Evolutionary conservation across 192 early-diverging fungal genomes (phyloP).

Genomic region (Lobulomyces angularis): DNA sequence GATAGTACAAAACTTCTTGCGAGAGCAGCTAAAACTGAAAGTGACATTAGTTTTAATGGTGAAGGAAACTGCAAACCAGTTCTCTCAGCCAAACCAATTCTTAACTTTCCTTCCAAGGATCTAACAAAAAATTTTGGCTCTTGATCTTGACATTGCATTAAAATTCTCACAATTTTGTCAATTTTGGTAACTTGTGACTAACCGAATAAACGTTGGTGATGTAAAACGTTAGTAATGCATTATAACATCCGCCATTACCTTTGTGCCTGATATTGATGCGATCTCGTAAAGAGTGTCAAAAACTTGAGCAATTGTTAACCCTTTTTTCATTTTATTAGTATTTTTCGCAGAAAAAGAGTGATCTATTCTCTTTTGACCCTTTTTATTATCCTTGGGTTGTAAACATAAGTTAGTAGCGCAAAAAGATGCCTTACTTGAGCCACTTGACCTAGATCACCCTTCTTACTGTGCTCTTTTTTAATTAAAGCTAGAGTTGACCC

Average conservation of each 20-base stretch:
- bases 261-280: slow-evolving; percentile 61
- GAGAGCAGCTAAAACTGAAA: slow-evolving; percentile 73
- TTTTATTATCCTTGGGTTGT: background rate
- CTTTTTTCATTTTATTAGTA: slow-evolving; percentile 73
- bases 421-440: slow-evolving; percentile 44
- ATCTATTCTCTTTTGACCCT: background rate
- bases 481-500: slow-evolving; percentile 61
- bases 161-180: slow-evolving; percentile 58
- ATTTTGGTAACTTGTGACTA: slow-evolving; percentile 70
- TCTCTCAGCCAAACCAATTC: slow-evolving; percentile 91
- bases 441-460: slow-evolving; percentile 83
- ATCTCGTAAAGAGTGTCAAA: slow-evolving; percentile 82
- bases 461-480: slow-evolving; percentile 61
- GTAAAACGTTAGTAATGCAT: slow-evolving; percentile 1
- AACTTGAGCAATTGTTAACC: slow-evolving; percentile 64
- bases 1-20: slow-evolving; percentile 67
- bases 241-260: slow-evolving; percentile 26
- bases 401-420: background rate
- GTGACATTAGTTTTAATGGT: too few relatives aligned
- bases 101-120: slow-evolving; percentile 82
- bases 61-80: too few relatives aligned
- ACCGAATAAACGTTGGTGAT: background rate
- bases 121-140: slow-evolving; percentile 70
- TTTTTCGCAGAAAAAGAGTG: slow-evolving; percentile 32
- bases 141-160: slow-evolving; percentile 59